Percentiles rank a stretch among this genome's conserved stretches.
Evolutionary conservation across 2,329 filamentous ascomycete species (phyloP).

Genomic region (Raffaelea arxii): DNA sequence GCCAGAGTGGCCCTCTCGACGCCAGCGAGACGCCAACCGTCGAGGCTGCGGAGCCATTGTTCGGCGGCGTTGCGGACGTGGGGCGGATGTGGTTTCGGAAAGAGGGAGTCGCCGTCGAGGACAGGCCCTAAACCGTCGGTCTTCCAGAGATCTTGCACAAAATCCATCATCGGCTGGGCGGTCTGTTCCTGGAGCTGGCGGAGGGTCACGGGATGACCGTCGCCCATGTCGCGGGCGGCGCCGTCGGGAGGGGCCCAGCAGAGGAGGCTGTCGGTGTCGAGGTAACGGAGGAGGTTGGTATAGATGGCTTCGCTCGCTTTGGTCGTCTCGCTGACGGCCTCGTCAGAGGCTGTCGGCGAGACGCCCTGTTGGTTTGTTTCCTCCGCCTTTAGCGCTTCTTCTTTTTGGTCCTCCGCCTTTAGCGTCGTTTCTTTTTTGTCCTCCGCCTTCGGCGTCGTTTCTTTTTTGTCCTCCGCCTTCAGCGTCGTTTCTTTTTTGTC

Average conservation of each 20-base stretch:
- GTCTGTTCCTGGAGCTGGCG: slow-evolving; percentile 62
- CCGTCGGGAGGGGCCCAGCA: slow-evolving; percentile 65
- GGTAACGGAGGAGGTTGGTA: slow-evolving; percentile 69
- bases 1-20: slow-evolving; percentile 77
- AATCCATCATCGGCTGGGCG: slow-evolving; percentile 61
- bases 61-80: slow-evolving; percentile 68
- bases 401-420: too few relatives aligned
- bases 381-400: too few relatives aligned
- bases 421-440: too few relatives aligned
- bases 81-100: slow-evolving; percentile 63
- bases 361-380: too few relatives aligned
- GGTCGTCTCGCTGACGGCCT: not conserved
- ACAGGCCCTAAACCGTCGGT: slow-evolving; percentile 69
- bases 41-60: slow-evolving; percentile 65
- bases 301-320: not conserved
- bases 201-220: slow-evolving; percentile 33
- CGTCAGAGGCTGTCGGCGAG: too few relatives aligned
- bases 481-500: too few relatives aligned
- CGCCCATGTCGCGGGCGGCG: slow-evolving; percentile 23
- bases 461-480: too few relatives aligned
- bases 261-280: slow-evolving; percentile 84
- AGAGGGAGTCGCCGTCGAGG: slow-evolving; percentile 64
- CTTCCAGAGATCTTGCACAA: slow-evolving; percentile 71
- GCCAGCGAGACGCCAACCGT: slow-evolving; percentile 73
- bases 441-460: too few relatives aligned